Base-by-base conservation (phyloP, 2,329 filamentous ascomycete genomes). In the Colletotrichum sp. region DNA sequence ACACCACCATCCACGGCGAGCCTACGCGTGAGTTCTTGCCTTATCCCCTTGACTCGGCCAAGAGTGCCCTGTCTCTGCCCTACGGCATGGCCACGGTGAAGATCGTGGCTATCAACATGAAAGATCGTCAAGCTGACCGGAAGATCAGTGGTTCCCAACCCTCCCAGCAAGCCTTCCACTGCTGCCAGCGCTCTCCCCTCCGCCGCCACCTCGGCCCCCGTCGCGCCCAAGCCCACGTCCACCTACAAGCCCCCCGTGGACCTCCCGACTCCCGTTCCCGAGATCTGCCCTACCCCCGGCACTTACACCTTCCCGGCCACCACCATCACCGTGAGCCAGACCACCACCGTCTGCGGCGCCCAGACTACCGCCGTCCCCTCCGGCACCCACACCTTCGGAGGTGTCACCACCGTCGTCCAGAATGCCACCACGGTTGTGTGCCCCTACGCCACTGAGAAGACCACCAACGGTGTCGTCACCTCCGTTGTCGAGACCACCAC, bases 281-380 rank as follows among this genome's bases (percentile, higher is more conserved):
- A 89, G 85, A 86, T 86, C 67, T 93, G 89, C 89, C 86, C 91
- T 70, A 93, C 92, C 62, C 91, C 94, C 36, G 94, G 94, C 85
- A 91, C 90, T 77, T 96, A 95, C 88, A 95, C 94, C 79, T 92
- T 95, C 89, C 92, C 93, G 79, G 93, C 93, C 76, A 94, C 90
- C 79, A 96, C 94, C 77, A 82, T 95, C 79, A 93, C 91, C 77
- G 86, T 96, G 79, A 92, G 89, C 77, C 88, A 92, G 84, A 90
- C 90, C 76, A 94, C 92, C 79, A 94, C 92, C 52, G 93, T 94
- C 77, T 92, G 91, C 84, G 93, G 85, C 80, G 90, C 91, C 68
- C 88, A 91, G 78, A 89, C 91, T 75, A 94, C 93, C 79, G 85
- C 88, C 67, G 88, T 95, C 66, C 87, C 92, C 71, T 79, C 89